Evolutionary conservation across 2,329 filamentous ascomycete species (phyloP).

Genomic region (Paecilomyces formosus): DNA sequence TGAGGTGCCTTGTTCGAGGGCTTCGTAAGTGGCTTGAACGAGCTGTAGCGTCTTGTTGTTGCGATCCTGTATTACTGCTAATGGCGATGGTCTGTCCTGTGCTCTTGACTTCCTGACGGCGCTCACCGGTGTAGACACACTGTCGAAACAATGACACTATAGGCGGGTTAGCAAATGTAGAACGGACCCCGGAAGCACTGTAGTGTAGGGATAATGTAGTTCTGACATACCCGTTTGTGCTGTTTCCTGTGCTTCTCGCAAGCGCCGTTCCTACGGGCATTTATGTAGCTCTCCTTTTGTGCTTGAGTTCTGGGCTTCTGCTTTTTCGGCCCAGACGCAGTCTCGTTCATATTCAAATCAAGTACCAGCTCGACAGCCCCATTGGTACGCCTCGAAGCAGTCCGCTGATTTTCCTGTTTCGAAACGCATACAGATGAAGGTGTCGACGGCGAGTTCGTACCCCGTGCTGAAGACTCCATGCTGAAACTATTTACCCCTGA

Average conservation of each 20-base stretch:
- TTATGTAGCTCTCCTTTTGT: slow-evolving; percentile 37
- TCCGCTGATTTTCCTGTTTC: neutral
- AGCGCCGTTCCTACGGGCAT: slow-evolving; percentile 34
- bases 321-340: slow-evolving; percentile 34
- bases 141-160: neutral
- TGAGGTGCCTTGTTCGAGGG: neutral
- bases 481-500: slow-evolving; percentile 1
- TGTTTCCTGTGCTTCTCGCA: slow-evolving; percentile 38
- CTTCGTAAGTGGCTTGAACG: neutral
- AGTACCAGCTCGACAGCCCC: slow-evolving; percentile 31
- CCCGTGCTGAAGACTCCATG: slow-evolving; percentile 6
- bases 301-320: slow-evolving; percentile 34
- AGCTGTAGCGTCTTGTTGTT: neutral
- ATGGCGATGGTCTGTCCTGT: neutral
- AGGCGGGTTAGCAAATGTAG: neutral
- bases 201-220: neutral
- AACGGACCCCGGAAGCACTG: neutral
- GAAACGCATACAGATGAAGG: slow-evolving; percentile 6
- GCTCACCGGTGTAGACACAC: neutral
- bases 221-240: slow-evolving; percentile 32
- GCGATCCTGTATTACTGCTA: neutral
- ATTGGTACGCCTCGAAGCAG: slow-evolving; percentile 8
- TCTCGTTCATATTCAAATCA: slow-evolving; percentile 37
- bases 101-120: neutral
- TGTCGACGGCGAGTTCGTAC: slow-evolving; percentile 6